A percentile compares a stretch with the other conserved stretches of the same genome.
These are phyloP conservation scores for Globisporangium barbulae DNA, from an alignment of 352 stramenopile genomes.

Conservation along the genomic window DNA sequence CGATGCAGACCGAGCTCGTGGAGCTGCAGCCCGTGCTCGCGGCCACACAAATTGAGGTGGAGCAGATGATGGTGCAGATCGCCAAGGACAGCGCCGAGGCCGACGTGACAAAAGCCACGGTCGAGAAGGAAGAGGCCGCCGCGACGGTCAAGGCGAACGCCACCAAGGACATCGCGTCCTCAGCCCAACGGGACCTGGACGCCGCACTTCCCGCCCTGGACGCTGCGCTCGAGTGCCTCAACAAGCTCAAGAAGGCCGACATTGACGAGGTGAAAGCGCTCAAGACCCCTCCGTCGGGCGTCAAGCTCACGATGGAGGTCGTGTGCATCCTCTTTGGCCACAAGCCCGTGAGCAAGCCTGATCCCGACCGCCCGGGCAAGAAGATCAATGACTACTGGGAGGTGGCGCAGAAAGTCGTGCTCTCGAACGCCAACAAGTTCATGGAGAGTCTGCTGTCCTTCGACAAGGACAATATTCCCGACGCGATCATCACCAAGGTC, in stretches of 20 bases:
- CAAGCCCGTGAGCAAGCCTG: conserved; percentile 85
- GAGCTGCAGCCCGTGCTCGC: conserved; percentile 80
- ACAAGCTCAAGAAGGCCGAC: conserved; percentile 89
- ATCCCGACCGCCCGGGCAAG: conserved; percentile 85
- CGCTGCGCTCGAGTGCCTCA: conserved; percentile 84
- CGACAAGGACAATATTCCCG: conserved; percentile 93
- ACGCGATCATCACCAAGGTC: conserved; percentile 83
- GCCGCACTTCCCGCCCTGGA: conserved; percentile 85
- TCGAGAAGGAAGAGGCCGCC: conserved; percentile 87
- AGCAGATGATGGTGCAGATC: conserved; percentile 91
- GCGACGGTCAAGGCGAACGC: conserved; percentile 83
- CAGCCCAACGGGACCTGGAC: conserved; percentile 85
- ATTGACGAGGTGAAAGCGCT: conserved; percentile 92
- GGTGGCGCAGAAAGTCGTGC: conserved; percentile 85
- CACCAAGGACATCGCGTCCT: conserved; percentile 90
- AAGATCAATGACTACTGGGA: conserved; percentile 93
- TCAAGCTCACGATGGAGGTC: conserved; percentile 93
- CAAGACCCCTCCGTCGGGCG: conserved; percentile 87
- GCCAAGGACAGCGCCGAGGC: conserved; percentile 88
- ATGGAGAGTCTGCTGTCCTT: conserved; percentile 88
- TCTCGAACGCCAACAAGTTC: conserved; percentile 92
- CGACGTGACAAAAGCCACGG: conserved; percentile 80
- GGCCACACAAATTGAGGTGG: conserved; percentile 75
- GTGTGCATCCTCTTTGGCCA: conserved; percentile 90
- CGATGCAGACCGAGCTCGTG: conserved; percentile 83